Evolutionary conservation across 192 early-diverging fungal species (phyloP).

Genomic region (Funneliformis mosseae): DNA sequence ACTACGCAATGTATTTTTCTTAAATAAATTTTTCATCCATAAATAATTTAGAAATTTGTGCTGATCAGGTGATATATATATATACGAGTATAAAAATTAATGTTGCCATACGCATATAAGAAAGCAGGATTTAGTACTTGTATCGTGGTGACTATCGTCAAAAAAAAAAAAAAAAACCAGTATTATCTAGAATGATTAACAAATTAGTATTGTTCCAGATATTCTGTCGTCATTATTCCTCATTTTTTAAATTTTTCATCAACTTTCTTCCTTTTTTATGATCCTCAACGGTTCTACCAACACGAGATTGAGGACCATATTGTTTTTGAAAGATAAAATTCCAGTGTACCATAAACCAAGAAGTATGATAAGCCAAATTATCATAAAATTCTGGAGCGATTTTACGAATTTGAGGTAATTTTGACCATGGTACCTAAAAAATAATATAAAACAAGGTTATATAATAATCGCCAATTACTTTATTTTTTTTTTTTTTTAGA

Average conservation of each 20-base stretch:
- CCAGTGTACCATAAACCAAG: slow-evolving; percentile 83
- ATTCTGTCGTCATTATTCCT: not conserved
- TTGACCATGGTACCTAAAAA: slow-evolving; percentile 74
- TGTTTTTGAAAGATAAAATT: slow-evolving; percentile 76
- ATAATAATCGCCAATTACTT: not conserved
- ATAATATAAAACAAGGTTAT: not conserved
- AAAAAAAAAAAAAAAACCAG: no score
- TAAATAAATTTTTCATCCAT: no score
- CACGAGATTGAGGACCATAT: slow-evolving; percentile 82
- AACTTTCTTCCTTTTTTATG: slow-evolving; percentile 75
- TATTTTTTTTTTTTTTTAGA: not conserved
- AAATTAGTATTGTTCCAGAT: no score
- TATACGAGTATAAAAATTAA: no score
- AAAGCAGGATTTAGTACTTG: no score
- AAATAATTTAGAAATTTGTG: no score
- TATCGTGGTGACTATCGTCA: no score
- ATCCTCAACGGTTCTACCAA: slow-evolving; percentile 70
- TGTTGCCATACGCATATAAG: no score
- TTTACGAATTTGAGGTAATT: not conserved
- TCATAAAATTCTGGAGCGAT: slow-evolving; percentile 82
- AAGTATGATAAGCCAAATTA: slow-evolving; percentile 76
- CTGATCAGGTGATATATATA: no score
- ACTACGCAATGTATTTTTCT: no score
- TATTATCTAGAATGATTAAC: no score
- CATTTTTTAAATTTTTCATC: slow-evolving; percentile 49